phyloP scores from a whole-genome alignment of 2,329 filamentous ascomycete species.

The Penicillium sp. region DNA sequence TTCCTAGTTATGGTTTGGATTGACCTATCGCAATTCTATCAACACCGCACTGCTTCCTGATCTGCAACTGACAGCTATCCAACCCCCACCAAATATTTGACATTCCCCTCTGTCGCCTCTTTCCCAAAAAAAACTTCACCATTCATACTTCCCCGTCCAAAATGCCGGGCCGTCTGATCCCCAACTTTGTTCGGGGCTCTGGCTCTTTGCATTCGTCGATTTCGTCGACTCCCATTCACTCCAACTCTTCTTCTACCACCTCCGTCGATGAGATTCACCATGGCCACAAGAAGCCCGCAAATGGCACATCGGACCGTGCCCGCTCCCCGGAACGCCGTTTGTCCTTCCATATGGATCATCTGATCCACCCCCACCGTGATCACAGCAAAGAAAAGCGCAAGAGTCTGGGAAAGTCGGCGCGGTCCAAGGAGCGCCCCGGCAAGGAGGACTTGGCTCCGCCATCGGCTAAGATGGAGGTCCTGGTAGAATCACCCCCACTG shows the following conservation, averaged over 20 bases:
- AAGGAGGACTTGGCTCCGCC: constrained; percentile 35
- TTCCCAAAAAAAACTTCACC: not conserved
- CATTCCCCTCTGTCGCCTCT: not conserved
- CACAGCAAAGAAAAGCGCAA: constrained; percentile 45
- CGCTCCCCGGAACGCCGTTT: constrained; percentile 41
- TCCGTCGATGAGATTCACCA: constrained; percentile 38
- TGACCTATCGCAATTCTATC: constrained; percentile 20
- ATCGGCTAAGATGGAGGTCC: constrained; percentile 56
- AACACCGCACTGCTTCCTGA: constrained; percentile 29
- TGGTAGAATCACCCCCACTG: constrained; percentile 82
- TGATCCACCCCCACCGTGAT: constrained; percentile 44
- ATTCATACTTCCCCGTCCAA: constrained; percentile 11
- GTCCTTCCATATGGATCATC: constrained; percentile 44
- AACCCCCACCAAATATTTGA: not conserved
- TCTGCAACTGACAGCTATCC: not conserved
- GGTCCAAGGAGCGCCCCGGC: constrained; percentile 38
- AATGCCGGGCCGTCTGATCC: constrained; percentile 44
- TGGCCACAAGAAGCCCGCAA: constrained; percentile 28
- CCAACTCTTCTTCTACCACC: constrained; percentile 38
- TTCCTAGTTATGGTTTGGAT: constrained; percentile 17
- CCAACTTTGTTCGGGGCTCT: constrained; percentile 40
- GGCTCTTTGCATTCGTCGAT: constrained; percentile 30
- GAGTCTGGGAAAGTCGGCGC: constrained; percentile 33
- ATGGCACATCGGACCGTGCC: constrained; percentile 29
- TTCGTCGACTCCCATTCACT: constrained; percentile 30